Conservation (phyloP, 2,329 filamentous ascomycete genomes). For the Alternaria gansuensis region DNA sequence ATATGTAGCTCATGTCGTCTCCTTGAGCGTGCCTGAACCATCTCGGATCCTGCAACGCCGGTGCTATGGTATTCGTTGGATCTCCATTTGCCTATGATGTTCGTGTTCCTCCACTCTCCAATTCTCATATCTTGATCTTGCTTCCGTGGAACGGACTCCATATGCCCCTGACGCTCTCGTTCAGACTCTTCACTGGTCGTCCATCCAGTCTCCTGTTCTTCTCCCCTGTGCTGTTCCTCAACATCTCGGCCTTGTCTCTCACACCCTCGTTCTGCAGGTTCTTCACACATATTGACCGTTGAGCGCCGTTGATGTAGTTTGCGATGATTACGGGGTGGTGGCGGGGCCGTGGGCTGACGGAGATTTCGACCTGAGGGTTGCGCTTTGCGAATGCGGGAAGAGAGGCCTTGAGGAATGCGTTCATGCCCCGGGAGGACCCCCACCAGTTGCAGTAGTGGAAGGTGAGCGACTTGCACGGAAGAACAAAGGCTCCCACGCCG, state of each 20-base stretch:
- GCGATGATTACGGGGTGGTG: conserved; percentile 90
- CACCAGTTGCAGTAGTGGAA: conserved; percentile 98
- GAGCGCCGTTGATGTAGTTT: conserved; percentile 88
- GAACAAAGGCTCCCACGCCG: conserved; percentile 94
- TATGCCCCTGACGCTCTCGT: conserved; percentile 71
- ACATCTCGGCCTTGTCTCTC: conserved; percentile 76
- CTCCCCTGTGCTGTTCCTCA: conserved; percentile 79
- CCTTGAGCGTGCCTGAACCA: background rate
- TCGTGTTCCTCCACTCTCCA: background rate
- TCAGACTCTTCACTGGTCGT: conserved; percentile 68
- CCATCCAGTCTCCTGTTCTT: conserved; percentile 67
- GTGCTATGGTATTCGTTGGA: background rate
- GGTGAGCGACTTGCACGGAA: conserved; percentile 95
- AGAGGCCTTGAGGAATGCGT: conserved; percentile 80
- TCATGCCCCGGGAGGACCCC: conserved; percentile 93
- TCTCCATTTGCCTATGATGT: background rate
- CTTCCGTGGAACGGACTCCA: conserved; percentile 71
- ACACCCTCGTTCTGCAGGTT: conserved; percentile 85
- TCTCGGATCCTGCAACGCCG: background rate
- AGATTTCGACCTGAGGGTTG: conserved; percentile 91
- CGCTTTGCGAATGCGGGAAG: conserved; percentile 79
- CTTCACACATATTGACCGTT: conserved; percentile 86
- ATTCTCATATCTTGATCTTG: conserved; percentile 47
- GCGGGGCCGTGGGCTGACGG: conserved; percentile 86
- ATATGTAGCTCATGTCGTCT: background rate